Evolutionary conservation across 495 filamentous ascomycete species (phyloP).

Genomic region (Penicillium pancosmium): DNA sequence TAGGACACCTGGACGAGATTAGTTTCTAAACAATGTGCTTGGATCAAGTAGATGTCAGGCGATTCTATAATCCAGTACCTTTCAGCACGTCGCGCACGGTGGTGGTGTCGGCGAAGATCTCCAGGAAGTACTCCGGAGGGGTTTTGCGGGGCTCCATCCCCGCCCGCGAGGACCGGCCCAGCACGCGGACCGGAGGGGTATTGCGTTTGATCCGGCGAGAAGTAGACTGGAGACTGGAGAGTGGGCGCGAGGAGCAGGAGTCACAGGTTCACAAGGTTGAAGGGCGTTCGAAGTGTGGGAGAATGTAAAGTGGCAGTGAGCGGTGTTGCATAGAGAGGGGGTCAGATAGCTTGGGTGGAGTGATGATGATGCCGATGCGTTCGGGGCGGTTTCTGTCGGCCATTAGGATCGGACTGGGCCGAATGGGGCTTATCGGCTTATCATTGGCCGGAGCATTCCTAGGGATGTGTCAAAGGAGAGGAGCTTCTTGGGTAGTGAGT

Average conservation of each 20-base stretch:
- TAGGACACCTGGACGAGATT: constrained; percentile 67
- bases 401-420: constrained; percentile 23
- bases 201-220: not conserved
- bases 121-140: constrained; percentile 81
- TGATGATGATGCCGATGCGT: constrained; percentile 21
- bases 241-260: too few relatives aligned
- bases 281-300: not conserved
- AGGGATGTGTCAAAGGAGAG: not conserved
- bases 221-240: not conserved
- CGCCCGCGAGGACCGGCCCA: constrained; percentile 28
- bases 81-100: constrained; percentile 89
- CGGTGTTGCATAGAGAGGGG: constrained; percentile 2
- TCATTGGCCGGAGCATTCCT: constrained; percentile 16
- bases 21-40: not conserved
- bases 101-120: constrained; percentile 79
- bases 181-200: constrained; percentile 12
- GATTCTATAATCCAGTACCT: constrained; percentile 54
- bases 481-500: too few relatives aligned
- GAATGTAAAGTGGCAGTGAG: not conserved
- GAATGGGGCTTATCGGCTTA: constrained; percentile 31
- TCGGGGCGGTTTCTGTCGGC: constrained; percentile 31
- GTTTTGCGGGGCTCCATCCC: constrained; percentile 61
- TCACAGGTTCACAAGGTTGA: not conserved
- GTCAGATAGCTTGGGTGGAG: constrained; percentile 7
- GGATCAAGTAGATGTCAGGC: too few relatives aligned